These are phyloP conservation scores for Geosmithia flava DNA, from an alignment of 2,329 filamentous ascomycete species.

Conservation along the genomic window DNA sequence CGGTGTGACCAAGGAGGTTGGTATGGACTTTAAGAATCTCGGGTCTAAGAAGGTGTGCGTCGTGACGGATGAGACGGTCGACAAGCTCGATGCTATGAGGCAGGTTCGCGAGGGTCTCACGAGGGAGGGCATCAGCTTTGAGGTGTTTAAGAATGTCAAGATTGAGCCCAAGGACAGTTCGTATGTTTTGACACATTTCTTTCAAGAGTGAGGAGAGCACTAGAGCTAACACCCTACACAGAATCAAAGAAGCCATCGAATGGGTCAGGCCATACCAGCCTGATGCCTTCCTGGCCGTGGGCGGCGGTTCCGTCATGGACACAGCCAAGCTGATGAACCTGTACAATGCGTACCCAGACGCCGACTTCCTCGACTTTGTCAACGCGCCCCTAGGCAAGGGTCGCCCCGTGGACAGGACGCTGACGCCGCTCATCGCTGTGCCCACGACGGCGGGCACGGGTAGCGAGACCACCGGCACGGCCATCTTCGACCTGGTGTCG, in stretches of 20 bases:
- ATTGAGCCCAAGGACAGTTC: constrained; percentile 93
- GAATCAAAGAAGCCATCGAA: constrained; percentile 78
- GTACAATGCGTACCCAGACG: constrained; percentile 81
- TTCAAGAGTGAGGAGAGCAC: background rate
- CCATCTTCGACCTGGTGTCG: constrained; percentile 89
- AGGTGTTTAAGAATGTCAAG: constrained; percentile 67
- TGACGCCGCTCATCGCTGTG: constrained; percentile 61
- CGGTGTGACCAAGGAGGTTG: constrained; percentile 87
- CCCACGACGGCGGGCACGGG: constrained; percentile 71
- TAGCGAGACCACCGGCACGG: constrained; percentile 92
- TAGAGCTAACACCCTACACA: constrained; percentile 17
- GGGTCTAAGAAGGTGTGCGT: constrained; percentile 78
- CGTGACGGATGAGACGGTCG: constrained; percentile 77
- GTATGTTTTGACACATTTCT: constrained; percentile 30
- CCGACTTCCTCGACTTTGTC: constrained; percentile 94
- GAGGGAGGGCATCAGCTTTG: constrained; percentile 66
- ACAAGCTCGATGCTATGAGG: constrained; percentile 76
- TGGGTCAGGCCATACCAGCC: constrained; percentile 71
- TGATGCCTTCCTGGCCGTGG: constrained; percentile 88
- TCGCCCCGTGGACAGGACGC: constrained; percentile 49
- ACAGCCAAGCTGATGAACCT: constrained; percentile 98
- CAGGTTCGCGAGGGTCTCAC: constrained; percentile 74
- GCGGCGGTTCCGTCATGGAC: constrained; percentile 85
- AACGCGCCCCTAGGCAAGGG: constrained; percentile 70
- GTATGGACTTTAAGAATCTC: constrained; percentile 95